A percentile compares a stretch with the other conserved stretches of the same genome.
Conservation (phyloP, 257 asterid genomes). For the Anisodus tanguticus region DNA sequence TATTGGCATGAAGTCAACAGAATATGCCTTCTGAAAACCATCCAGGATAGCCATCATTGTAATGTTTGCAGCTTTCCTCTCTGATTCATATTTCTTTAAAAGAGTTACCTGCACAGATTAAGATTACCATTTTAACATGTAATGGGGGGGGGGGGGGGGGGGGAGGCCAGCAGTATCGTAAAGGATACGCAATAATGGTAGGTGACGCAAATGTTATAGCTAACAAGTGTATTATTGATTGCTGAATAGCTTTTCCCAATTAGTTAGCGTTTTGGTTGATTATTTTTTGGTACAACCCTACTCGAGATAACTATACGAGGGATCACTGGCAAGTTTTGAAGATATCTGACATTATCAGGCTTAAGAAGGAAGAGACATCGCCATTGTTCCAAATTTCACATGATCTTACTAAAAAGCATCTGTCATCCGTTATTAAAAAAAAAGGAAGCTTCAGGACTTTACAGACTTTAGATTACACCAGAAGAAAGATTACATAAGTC, state of each 20-base stretch:
- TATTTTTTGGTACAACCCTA: not conserved
- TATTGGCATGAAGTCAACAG: slow-evolving; percentile 81
- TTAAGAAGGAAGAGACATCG: no score
- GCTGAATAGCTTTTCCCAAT: not conserved
- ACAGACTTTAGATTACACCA: not conserved
- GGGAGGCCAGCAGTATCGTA: not conserved
- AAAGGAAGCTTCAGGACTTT: no score
- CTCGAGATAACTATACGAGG: no score
- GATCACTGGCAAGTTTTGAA: not conserved
- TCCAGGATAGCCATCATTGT: slow-evolving; percentile 88
- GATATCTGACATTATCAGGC: no score
- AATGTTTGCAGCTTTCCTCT: slow-evolving; percentile 78
- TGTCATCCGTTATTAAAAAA: not conserved
- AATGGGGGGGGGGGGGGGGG: not conserved
- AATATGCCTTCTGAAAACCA: slow-evolving; percentile 93
- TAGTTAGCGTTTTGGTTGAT: not conserved
- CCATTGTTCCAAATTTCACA: no score
- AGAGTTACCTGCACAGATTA: slow-evolving; percentile 57
- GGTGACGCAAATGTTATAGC: not conserved
- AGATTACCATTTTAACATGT: not conserved
- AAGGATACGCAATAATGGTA: not conserved
- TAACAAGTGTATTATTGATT: not conserved
- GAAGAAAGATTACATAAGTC: no score
- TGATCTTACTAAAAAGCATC: no score
- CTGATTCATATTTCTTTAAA: slow-evolving; percentile 78